These are phyloP conservation scores for Hura crepitans DNA, from an alignment of 441 rosid genomes.

Conservation along the genomic window DNA sequence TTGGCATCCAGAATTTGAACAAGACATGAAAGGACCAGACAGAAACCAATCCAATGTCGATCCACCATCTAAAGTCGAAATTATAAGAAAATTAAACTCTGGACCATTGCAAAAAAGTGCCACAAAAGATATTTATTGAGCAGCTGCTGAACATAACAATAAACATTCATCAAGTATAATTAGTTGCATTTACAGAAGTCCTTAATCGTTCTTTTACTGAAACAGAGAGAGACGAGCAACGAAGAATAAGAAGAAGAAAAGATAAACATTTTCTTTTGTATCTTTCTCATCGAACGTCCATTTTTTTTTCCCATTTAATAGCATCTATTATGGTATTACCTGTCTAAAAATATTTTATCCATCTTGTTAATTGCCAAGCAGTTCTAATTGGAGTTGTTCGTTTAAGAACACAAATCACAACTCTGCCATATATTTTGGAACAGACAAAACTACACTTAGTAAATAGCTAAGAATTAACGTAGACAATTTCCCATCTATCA, in stretches of 20 bases:
- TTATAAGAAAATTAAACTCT: slow-evolving; percentile 1
- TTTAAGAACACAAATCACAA: background rate
- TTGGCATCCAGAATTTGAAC: slow-evolving; percentile 55
- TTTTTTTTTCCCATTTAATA: background rate
- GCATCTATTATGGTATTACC: background rate
- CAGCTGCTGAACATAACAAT: background rate
- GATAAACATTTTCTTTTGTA: background rate
- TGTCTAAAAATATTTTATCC: background rate
- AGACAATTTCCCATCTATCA: background rate
- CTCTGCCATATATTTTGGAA: background rate
- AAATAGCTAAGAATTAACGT: background rate
- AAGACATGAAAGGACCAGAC: slow-evolving; percentile 45
- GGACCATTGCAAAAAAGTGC: background rate
- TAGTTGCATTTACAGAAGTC: background rate
- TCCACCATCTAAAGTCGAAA: slow-evolving; percentile 43
- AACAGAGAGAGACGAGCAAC: background rate
- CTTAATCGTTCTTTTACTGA: background rate
- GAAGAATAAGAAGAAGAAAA: background rate
- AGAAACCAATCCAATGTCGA: slow-evolving; percentile 36
- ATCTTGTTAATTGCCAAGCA: background rate
- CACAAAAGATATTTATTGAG: background rate
- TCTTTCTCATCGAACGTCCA: background rate
- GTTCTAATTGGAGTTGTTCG: background rate
- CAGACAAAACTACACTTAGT: background rate
- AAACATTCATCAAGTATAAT: background rate